phyloP scores from a whole-genome alignment of 2,329 filamentous ascomycete species.

The Scytalidium sp. region DNA sequence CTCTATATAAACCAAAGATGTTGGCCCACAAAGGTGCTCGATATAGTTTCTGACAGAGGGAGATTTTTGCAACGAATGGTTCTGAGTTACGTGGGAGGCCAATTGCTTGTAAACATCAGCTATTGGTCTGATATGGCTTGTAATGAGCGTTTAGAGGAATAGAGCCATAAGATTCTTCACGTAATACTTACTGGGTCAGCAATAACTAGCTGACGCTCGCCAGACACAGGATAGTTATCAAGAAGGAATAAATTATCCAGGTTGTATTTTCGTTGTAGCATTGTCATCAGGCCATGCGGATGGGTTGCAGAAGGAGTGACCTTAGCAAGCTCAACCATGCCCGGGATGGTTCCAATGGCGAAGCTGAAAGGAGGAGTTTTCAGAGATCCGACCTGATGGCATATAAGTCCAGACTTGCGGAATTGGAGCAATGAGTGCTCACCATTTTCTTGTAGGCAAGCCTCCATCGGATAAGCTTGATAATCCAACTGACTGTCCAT shows the following conservation, averaged over 20 bases:
- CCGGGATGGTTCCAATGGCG: neutral
- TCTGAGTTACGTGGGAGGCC: neutral
- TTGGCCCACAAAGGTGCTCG: constrained; percentile 7
- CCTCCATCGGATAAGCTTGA: constrained; percentile 1
- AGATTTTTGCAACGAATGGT: neutral
- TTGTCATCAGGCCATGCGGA: neutral
- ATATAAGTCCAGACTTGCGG: neutral
- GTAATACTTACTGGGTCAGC: neutral
- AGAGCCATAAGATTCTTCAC: neutral
- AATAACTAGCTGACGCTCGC: neutral
- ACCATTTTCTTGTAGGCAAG: constrained; percentile 1
- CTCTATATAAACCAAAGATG: constrained; percentile 8
- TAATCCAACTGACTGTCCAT: neutral
- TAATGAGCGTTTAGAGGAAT: neutral
- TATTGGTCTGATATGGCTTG: neutral
- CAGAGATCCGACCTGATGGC: neutral
- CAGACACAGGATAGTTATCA: neutral
- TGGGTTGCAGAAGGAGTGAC: neutral
- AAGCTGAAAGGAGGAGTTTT: neutral
- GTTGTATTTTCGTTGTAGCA: constrained; percentile 2
- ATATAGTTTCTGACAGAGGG: neutral
- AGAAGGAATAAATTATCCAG: constrained; percentile 3
- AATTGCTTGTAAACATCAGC: neutral
- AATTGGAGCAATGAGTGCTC: neutral
- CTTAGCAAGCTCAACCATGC: neutral